Conservation (phyloP, 306 rosid genomes). For the Cicer judaicum region DNA sequence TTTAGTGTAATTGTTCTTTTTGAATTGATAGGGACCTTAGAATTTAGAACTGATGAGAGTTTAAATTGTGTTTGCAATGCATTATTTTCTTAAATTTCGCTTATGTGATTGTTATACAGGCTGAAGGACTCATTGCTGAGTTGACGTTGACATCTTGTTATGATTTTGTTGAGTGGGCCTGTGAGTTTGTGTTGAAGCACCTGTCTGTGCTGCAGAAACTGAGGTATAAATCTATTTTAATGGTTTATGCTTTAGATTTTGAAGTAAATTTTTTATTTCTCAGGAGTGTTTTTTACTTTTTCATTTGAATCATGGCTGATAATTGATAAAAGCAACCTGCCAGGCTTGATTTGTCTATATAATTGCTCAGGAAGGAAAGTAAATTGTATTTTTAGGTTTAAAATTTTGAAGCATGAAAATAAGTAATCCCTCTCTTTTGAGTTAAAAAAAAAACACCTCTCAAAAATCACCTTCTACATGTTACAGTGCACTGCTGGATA, state of each 20-base stretch:
- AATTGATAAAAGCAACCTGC: conserved; percentile 13
- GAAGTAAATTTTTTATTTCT: background rate
- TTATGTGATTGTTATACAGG: conserved; percentile 63
- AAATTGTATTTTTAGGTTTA: background rate
- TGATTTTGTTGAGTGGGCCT: conserved; percentile 77
- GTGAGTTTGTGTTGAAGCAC: conserved; percentile 78
- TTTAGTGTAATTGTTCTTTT: background rate
- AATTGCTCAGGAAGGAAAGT: conserved; percentile 6
- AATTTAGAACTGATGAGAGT: background rate
- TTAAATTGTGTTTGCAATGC: conserved; percentile 1
- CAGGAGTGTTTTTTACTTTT: background rate
- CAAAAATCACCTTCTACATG: background rate
- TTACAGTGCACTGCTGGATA: conserved; percentile 10
- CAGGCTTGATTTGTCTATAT: conserved; percentile 17
- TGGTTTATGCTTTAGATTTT: conserved; percentile 26
- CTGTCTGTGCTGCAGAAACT: conserved; percentile 77
- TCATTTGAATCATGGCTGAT: conserved; percentile 8
- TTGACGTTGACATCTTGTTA: conserved; percentile 75
- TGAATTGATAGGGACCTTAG: conserved; percentile 4
- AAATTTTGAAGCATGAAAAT: conserved; percentile 19
- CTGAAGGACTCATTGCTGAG: conserved; percentile 88
- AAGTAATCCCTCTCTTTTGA: background rate
- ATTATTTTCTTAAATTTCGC: conserved; percentile 6
- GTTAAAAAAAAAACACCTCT: too few species aligned
- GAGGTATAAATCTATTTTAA: conserved; percentile 56